Evolutionary conservation across 2,329 filamentous ascomycete species (phyloP).

Genomic region (Blastomyces gilchristii): DNA sequence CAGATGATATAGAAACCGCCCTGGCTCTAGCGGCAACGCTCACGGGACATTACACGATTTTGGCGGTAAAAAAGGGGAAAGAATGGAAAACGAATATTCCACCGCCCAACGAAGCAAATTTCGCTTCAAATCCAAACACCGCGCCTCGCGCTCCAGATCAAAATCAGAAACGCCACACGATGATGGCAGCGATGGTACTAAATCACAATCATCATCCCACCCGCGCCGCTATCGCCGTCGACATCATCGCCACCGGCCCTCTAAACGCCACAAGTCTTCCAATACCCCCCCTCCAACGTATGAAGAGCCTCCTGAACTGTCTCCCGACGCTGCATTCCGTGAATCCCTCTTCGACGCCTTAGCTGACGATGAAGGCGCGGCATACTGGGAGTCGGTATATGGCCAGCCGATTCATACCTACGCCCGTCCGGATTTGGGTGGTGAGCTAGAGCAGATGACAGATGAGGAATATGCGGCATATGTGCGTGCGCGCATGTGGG

Average conservation of each 20-base stretch:
- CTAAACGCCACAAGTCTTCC: slow-evolving; percentile 22
- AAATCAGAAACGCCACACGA: neutral
- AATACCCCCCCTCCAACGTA: slow-evolving; percentile 5
- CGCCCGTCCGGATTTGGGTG: slow-evolving; percentile 42
- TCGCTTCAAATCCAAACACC: slow-evolving; percentile 23
- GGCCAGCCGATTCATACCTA: slow-evolving; percentile 88
- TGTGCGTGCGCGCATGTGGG: slow-evolving; percentile 87
- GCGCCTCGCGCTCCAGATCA: slow-evolving; percentile 2
- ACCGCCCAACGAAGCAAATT: slow-evolving; percentile 21
- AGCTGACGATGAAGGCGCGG: slow-evolving; percentile 89
- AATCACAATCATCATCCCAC: slow-evolving; percentile 8
- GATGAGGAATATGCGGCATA: slow-evolving; percentile 86
- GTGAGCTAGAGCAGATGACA: slow-evolving; percentile 67
- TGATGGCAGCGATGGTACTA: neutral
- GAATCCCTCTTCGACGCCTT: slow-evolving; percentile 95
- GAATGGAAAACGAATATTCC: slow-evolving; percentile 14
- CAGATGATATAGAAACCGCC: neutral
- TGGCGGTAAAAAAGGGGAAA: neutral
- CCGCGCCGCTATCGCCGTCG: slow-evolving; percentile 17
- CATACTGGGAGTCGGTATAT: slow-evolving; percentile 94
- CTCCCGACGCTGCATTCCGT: slow-evolving; percentile 69
- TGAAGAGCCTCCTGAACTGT: slow-evolving; percentile 31
- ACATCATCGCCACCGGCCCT: slow-evolving; percentile 18
- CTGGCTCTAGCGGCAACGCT: neutral
- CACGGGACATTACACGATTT: neutral